These are phyloP conservation scores for Xerocomellus intermedius DNA, from an alignment of 768 basidiomycete species.

Conservation along the genomic window DNA sequence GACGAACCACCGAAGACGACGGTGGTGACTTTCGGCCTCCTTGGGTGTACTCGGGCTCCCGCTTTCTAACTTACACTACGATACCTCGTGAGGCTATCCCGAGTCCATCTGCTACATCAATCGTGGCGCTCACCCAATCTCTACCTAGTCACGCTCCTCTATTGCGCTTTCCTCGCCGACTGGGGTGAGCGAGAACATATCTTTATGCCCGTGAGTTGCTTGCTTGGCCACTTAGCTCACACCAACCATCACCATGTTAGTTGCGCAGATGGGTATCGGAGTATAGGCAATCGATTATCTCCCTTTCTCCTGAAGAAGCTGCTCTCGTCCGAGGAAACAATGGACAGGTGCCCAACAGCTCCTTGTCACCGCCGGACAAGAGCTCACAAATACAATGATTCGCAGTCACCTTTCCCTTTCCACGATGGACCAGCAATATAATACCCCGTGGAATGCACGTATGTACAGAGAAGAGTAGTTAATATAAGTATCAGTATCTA, in stretches of 20 bases:
- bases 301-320: conserved; percentile 56
- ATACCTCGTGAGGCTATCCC: conserved; percentile 50
- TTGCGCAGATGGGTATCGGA: conserved; percentile 55
- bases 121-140: conserved; percentile 1
- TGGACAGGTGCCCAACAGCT: background rate
- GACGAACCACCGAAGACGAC: conserved; percentile 17
- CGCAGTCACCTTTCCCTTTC: background rate
- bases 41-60: conserved; percentile 56
- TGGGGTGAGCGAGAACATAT: conserved; percentile 73
- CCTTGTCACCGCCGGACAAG: conserved; percentile 8
- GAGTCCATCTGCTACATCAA: background rate
- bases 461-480: conserved; percentile 3
- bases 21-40: conserved; percentile 52
- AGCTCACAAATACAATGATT: background rate
- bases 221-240: background rate
- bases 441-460: background rate
- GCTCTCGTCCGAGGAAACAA: conserved; percentile 20
- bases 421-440: background rate
- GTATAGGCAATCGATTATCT: conserved; percentile 52
- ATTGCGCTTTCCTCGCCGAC: conserved; percentile 61
- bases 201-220: conserved; percentile 56
- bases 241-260: conserved; percentile 31
- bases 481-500: background rate
- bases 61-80: conserved; percentile 50
- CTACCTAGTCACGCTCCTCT: conserved; percentile 47